These are phyloP conservation scores for Yamadazyma nakazawae DNA, from an alignment of 805 yeast species.

Conservation along the genomic window DNA sequence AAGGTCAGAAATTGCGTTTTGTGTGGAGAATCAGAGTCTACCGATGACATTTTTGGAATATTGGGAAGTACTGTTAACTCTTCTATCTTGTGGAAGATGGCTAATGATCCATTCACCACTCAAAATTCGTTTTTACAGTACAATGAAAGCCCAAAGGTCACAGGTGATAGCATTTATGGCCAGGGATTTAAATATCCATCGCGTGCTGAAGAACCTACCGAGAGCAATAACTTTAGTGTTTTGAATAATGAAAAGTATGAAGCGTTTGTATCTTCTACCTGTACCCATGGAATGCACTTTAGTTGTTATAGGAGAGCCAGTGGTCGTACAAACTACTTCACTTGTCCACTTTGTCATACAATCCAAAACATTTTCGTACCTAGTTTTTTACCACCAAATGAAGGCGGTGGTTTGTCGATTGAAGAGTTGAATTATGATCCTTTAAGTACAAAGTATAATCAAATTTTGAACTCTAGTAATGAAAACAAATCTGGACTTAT, in stretches of 20 bases:
- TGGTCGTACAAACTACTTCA: constrained; percentile 21
- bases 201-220: neutral
- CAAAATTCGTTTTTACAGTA: constrained; percentile 23
- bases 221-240: neutral
- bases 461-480: constrained; percentile 19
- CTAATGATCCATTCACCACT: constrained; percentile 21
- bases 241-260: constrained; percentile 15
- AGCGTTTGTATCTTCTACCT: constrained; percentile 35
- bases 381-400: constrained; percentile 28
- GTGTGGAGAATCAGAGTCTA: constrained; percentile 53
- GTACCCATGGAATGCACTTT: constrained; percentile 55
- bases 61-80: constrained; percentile 49
- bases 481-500: constrained; percentile 27
- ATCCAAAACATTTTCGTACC: constrained; percentile 46
- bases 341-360: constrained; percentile 52
- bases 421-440: constrained; percentile 9
- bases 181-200: constrained; percentile 17
- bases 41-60: constrained; percentile 52
- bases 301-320: constrained; percentile 38
- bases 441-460: constrained; percentile 18
- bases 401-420: constrained; percentile 16
- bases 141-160: neutral
- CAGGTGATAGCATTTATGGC: constrained; percentile 16
- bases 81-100: constrained; percentile 49
- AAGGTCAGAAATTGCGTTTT: constrained; percentile 48